These are phyloP conservation scores for Aspergillus chevalieri DNA, from an alignment of 2,329 filamentous ascomycete genomes.

Conservation along the genomic window DNA sequence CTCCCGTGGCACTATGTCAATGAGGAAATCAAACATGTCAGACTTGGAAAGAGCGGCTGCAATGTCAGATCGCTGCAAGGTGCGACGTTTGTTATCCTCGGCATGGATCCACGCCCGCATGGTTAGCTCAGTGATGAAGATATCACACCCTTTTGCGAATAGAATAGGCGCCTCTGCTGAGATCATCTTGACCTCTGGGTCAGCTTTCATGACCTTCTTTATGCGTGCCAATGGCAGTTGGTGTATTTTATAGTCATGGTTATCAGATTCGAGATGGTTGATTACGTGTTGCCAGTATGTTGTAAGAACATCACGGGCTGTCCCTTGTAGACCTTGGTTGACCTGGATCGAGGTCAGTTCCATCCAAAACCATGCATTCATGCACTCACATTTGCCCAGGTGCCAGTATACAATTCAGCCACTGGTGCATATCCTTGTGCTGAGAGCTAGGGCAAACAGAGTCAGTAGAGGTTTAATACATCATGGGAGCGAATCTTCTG, in stretches of 20 bases:
- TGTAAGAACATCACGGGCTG: constrained; percentile 93
- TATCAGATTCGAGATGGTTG: constrained; percentile 87
- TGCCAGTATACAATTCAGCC: constrained; percentile 83
- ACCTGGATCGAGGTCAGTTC: constrained; percentile 52
- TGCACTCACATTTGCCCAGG: constrained; percentile 80
- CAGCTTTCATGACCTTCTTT: constrained; percentile 99
- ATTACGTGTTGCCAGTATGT: constrained; percentile 99
- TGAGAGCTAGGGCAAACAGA: constrained; percentile 57
- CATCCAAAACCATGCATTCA: neutral
- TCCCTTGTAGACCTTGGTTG: constrained; percentile 86
- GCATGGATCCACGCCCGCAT: constrained; percentile 99
- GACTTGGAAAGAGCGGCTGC: constrained; percentile 92
- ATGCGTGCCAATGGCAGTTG: constrained; percentile 95
- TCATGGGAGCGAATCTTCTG: too few relatives aligned
- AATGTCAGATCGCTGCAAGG: constrained; percentile 91
- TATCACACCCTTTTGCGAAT: constrained; percentile 97
- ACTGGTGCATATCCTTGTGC: constrained; percentile 82
- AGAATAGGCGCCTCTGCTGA: constrained; percentile 95
- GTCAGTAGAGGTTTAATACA: constrained; percentile 6
- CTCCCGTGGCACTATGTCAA: constrained; percentile 95
- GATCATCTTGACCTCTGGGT: constrained; percentile 99
- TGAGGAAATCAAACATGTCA: constrained; percentile 99
- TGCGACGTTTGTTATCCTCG: constrained; percentile 96
- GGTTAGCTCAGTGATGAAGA: constrained; percentile 97
- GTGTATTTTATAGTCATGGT: constrained; percentile 97